Base-by-base conservation (phyloP, 192 early-diverging fungal species). In the Backusella morwellensis region DNA sequence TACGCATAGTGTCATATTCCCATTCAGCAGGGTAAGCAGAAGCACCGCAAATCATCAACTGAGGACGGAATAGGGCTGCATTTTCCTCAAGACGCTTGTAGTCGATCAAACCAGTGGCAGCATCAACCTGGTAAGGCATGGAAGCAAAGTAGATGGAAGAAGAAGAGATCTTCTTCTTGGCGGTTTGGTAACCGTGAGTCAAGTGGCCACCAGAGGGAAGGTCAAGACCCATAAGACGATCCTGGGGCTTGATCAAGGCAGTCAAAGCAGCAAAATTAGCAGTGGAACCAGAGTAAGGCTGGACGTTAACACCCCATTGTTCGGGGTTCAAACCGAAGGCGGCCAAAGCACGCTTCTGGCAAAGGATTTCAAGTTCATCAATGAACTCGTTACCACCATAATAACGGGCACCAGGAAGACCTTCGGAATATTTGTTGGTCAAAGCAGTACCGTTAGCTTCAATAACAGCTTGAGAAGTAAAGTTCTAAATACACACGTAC, bases 371-470 rank as follows among this genome's bases (percentile, higher is more conserved):
- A 70, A 99, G 86, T 83, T 93, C 85, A 85, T 99, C 98, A 80
- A 99, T 93, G 88, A 88, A 92, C 90, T 99, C 96, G 89, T 99
- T 99, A 81, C 98, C 98, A 82, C 98, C 98, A 79, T 99, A 99
- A 92, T 98, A 99, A 81, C 98, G 93, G 63, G 95, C 95, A 29
- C 98, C 98, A 35, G 98, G 98, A 50, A 98, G 95, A 86, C 97
- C 98, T 87, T 99, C 98, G 32, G 97, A 98, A 88, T 99, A 99
- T 88, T 99, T 99, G 95, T 99, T 99, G 83, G 98, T 99, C 84
- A 99, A 89, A 19, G 97, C 92, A 35, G 97, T 96, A 44, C 97
- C 98, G 82, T 99, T 99, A 70, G 98, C 98, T 88, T 99, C 98
- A 93, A 99, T 99, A 70, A 97, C 97, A 50, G 98, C 97, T 87